Evolutionary conservation across 2,329 filamentous ascomycete genomes (phyloP).

Genomic region (Pseudogymnoascus sp.): DNA sequence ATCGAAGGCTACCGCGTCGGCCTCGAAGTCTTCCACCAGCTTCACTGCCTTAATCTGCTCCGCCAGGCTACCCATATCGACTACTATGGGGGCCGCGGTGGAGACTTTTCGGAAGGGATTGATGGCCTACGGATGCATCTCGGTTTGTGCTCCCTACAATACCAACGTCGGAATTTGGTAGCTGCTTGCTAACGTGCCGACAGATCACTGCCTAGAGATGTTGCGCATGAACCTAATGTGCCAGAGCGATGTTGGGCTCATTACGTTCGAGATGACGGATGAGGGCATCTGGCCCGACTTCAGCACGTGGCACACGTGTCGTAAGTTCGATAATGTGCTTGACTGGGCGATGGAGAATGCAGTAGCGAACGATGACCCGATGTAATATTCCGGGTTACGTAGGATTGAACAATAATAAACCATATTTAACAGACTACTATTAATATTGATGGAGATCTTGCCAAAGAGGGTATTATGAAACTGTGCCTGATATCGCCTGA

Average conservation of each 20-base stretch:
- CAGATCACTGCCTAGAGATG: conserved; percentile 50
- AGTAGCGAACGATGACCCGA: conserved; percentile 33
- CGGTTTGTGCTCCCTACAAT: conserved; percentile 14
- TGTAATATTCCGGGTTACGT: not conserved
- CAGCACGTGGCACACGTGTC: conserved; percentile 47
- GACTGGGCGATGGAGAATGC: conserved; percentile 49
- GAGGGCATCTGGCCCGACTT: conserved; percentile 49
- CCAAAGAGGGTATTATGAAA: no score
- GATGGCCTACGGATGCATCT: conserved; percentile 40
- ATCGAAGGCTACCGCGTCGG: conserved; percentile 53
- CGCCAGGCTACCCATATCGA: conserved; percentile 44
- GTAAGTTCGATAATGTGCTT: conserved; percentile 47
- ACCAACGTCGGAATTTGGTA: not conserved
- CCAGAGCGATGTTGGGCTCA: conserved; percentile 49
- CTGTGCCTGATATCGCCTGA: not conserved
- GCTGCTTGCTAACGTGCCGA: conserved; percentile 13
- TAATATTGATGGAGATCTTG: not conserved
- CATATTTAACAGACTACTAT: not conserved
- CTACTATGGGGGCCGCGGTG: conserved; percentile 43
- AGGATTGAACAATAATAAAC: not conserved
- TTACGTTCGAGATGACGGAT: conserved; percentile 44
- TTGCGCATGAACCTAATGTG: conserved; percentile 49
- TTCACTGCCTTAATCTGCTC: conserved; percentile 35
- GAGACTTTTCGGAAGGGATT: conserved; percentile 41
- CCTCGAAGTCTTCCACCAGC: conserved; percentile 38